phyloP scores from a whole-genome alignment of 768 basidiomycete species.

The Nidula microcarpa region DNA sequence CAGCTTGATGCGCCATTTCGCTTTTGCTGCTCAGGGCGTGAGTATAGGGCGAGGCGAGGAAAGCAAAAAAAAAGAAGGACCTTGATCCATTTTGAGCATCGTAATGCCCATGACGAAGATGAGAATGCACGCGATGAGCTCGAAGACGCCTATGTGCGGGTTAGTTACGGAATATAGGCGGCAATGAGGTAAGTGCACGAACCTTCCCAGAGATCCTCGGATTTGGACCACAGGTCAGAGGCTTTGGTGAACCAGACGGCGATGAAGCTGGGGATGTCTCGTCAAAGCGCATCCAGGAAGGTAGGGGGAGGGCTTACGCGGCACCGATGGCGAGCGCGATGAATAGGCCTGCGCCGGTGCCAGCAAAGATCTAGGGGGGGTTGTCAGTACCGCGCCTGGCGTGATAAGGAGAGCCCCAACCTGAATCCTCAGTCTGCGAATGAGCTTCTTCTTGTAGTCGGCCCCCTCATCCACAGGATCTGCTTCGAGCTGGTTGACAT shows the following conservation, averaged over 20 bases:
- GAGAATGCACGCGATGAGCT: conserved; percentile 70
- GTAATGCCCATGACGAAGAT: conserved; percentile 92
- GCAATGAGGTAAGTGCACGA: background rate
- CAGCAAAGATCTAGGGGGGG: conserved; percentile 63
- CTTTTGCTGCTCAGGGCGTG: conserved; percentile 49
- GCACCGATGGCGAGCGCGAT: conserved; percentile 83
- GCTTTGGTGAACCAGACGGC: conserved; percentile 95
- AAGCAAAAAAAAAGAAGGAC: conserved; percentile 10
- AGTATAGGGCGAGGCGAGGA: background rate
- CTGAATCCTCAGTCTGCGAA: conserved; percentile 71
- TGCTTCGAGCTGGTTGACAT: too few species aligned
- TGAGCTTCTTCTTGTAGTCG: conserved; percentile 36
- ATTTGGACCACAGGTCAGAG: conserved; percentile 74
- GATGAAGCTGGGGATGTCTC: conserved; percentile 52
- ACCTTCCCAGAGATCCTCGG: conserved; percentile 95
- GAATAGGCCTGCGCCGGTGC: conserved; percentile 69
- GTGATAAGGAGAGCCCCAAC: conserved; percentile 19
- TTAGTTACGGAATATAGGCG: background rate
- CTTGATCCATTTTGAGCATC: conserved; percentile 92
- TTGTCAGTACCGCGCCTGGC: background rate
- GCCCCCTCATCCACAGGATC: conserved; percentile 21
- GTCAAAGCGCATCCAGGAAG: background rate
- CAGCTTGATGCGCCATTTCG: conserved; percentile 94
- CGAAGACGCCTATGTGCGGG: conserved; percentile 53
- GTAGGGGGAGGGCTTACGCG: conserved; percentile 36